Evolutionary conservation across 2,329 filamentous ascomycete species (phyloP).

Genomic region (Pseudogymnoascus sp.): DNA sequence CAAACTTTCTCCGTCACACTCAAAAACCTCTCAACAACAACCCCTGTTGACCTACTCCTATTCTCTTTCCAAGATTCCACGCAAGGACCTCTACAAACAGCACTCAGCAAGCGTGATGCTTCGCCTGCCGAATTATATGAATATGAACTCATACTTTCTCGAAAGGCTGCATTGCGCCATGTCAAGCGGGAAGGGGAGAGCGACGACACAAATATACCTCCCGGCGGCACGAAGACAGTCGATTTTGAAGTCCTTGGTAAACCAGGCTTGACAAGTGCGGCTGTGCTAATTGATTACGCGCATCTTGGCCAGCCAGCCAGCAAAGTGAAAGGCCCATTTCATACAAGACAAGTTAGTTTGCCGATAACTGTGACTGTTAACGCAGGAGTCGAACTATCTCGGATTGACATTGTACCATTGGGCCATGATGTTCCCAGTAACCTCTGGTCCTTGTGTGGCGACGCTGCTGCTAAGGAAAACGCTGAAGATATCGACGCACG

Average conservation of each 20-base stretch:
- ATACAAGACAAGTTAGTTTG: slow-evolving; percentile 74
- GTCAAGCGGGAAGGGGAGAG: slow-evolving; percentile 44
- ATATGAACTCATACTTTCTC: slow-evolving; percentile 70
- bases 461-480: slow-evolving; percentile 23
- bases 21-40: slow-evolving; percentile 64
- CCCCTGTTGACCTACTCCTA: slow-evolving; percentile 73
- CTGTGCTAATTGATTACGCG: slow-evolving; percentile 81
- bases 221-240: slow-evolving; percentile 63
- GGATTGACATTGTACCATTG: slow-evolving; percentile 72
- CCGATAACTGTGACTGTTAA: slow-evolving; percentile 87
- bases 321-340: slow-evolving; percentile 66
- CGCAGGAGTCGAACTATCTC: slow-evolving; percentile 73
- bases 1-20: slow-evolving; percentile 71
- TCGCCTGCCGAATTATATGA: slow-evolving; percentile 77
- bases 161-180: slow-evolving; percentile 60
- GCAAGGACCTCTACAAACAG: slow-evolving; percentile 66
- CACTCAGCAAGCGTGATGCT: slow-evolving; percentile 68
- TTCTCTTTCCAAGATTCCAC: slow-evolving; percentile 90
- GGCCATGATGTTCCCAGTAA: slow-evolving; percentile 56
- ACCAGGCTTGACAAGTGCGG: slow-evolving; percentile 70
- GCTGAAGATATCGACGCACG: slow-evolving; percentile 39
- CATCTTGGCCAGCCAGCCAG: slow-evolving; percentile 64
- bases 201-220: slow-evolving; percentile 50
- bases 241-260: slow-evolving; percentile 81
- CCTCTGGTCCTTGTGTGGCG: slow-evolving; percentile 46